Evolutionary conservation across 441 rosid species (phyloP).

Genomic region (Brassica hybrid): DNA sequence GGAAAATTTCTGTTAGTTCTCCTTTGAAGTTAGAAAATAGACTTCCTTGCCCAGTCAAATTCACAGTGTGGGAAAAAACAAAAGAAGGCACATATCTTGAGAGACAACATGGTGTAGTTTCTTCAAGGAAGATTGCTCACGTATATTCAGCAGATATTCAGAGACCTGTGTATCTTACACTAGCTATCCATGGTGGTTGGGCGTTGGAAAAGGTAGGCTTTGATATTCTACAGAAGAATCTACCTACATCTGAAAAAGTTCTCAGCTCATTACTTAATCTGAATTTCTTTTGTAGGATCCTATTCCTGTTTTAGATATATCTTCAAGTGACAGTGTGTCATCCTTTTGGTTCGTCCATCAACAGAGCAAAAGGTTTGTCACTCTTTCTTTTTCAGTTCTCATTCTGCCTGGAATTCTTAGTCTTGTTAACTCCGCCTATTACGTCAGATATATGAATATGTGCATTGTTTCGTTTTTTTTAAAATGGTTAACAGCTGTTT

Average conservation of each 20-base stretch:
- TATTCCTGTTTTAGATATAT: constrained; percentile 79
- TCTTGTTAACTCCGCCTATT: constrained; percentile 14
- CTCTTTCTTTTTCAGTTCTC: constrained; percentile 18
- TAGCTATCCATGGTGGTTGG: constrained; percentile 94
- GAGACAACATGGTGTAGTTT: constrained; percentile 69
- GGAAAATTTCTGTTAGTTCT: constrained; percentile 87
- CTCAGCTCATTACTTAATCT: constrained; percentile 17
- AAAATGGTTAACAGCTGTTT: neutral
- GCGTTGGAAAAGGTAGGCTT: constrained; percentile 83
- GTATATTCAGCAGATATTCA: constrained; percentile 79
- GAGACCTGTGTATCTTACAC: constrained; percentile 79
- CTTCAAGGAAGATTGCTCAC: constrained; percentile 67
- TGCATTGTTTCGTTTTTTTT: neutral
- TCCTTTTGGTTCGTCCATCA: constrained; percentile 97
- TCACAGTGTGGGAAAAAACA: constrained; percentile 86
- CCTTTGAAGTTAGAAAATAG: constrained; percentile 98
- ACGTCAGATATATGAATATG: constrained; percentile 17
- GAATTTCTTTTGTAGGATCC: constrained; percentile 70
- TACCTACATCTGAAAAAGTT: constrained; percentile 9
- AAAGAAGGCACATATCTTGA: constrained; percentile 81
- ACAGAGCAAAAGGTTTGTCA: constrained; percentile 86
- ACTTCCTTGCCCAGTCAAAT: constrained; percentile 88
- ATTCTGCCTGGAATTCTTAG: constrained; percentile 20
- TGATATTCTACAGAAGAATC: constrained; percentile 23
- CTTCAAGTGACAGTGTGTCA: constrained; percentile 70